Base-by-base conservation (phyloP, 768 basidiomycete genomes). In the Auriscalpium vulgare region DNA sequence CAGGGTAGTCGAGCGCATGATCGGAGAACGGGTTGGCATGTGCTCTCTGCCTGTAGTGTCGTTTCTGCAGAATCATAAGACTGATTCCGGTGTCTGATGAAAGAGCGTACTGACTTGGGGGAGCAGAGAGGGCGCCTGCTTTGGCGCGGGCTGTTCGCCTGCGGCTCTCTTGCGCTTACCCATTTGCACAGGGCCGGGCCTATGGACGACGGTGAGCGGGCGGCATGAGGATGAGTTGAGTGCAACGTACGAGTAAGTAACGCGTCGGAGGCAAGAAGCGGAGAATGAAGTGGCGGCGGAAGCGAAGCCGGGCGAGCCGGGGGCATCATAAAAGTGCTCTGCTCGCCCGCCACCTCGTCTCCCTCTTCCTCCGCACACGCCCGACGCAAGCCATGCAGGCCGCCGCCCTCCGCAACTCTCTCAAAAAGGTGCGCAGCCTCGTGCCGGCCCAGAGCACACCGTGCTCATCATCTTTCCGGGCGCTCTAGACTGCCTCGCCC, bases 1-100 rank as follows among this genome's bases (percentile, higher is more conserved):
- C 55, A 2, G 95, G 95, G 66, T 97, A 98, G 58, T 85, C 84
- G 51, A 99, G 81, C 16, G 83, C 77, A 73, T 99, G 88, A 67
- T 91, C 88, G 14, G 89, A 91, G 71, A 91, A 91, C 3, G 88
- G 88, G 67, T 91, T 91, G 4, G 88, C 87, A 65, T 91, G 88
- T 38, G 88, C 88, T 50, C 88, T 81, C 63, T 91, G 88, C 44
- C 88, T 75, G 66, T 91, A 91, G 65, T 88, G 85, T 66, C 83
- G 83, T 84, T 91, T 91, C 86, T 91, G 61, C 23, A 44, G 17
- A 46, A 48, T 38, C 14, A 54, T 17, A 14, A 19, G 19, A 51
- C 5, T 48, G 17, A 10, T 48, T 10, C 17, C 8, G 17, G 44
- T 16, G 10, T 10, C n/a, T 45, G 48, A 57, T 48, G 4, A 52